Conservation (phyloP, 805 yeast genomes). For the Starmerella bombi region DNA sequence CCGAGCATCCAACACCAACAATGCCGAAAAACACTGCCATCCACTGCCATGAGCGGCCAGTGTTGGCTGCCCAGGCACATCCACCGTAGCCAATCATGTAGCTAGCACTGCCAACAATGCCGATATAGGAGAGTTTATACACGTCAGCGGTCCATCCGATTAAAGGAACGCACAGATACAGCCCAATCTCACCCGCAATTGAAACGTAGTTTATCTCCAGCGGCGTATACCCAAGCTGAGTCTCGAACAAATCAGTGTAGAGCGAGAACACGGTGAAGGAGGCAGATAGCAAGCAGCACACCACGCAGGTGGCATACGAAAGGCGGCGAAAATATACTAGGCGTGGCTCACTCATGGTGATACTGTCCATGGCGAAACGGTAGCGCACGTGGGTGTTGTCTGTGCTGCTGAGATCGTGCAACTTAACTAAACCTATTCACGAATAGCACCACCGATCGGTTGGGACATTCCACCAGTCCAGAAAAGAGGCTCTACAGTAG, state of each 20-base stretch:
- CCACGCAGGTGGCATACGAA: conserved; percentile 12
- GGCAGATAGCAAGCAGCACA: conserved; percentile 53
- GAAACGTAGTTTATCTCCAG: conserved; percentile 61
- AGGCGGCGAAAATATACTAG: no score
- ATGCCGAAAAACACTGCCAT: conserved; percentile 25
- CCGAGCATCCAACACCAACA: conserved; percentile 31
- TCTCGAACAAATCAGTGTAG: conserved; percentile 57
- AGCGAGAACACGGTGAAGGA: conserved; percentile 72
- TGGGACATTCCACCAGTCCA: no score
- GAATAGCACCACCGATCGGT: no score
- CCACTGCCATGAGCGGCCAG: conserved; percentile 14
- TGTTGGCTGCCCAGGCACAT: conserved; percentile 9
- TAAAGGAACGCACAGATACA: conserved; percentile 71
- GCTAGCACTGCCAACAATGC: conserved; percentile 44
- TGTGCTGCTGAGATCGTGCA: no score
- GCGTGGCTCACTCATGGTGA: no score
- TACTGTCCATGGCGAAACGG: no score
- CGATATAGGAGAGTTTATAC: conserved; percentile 68
- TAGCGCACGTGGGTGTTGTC: no score
- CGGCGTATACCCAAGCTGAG: conserved; percentile 47
- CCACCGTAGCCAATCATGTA: conserved; percentile 61
- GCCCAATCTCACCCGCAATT: conserved; percentile 60
- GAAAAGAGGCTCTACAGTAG: no score
- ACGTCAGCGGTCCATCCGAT: conserved; percentile 72
- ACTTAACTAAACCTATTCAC: no score